phyloP scores from a whole-genome alignment of 225 moss, liverwort and hornwort genomes.

The Rhytidiadelphus loreus region DNA sequence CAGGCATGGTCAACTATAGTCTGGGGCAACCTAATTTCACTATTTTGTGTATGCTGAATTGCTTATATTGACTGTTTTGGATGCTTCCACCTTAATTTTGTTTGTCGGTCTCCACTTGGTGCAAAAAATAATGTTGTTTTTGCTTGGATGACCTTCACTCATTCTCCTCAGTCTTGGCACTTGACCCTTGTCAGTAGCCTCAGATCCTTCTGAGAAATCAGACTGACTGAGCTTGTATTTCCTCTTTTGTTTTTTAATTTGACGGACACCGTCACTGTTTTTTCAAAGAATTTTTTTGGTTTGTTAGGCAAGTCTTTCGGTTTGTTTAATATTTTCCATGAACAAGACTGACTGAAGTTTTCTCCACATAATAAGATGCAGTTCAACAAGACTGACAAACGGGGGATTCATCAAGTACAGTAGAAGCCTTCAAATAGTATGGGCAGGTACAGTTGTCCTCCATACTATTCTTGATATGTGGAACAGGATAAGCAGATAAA shows the following conservation, averaged over 20 bases:
- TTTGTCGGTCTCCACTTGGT: background rate
- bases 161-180: background rate
- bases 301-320: background rate
- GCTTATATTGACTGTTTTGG: no score
- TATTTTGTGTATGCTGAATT: no score
- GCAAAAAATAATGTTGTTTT: background rate
- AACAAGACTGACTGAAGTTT: background rate
- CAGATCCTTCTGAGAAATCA: background rate
- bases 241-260: background rate
- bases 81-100: no score
- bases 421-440: background rate
- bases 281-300: background rate
- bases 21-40: no score
- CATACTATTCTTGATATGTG: background rate
- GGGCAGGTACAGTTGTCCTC: background rate
- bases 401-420: background rate
- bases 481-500: background rate
- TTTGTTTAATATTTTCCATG: background rate
- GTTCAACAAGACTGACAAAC: background rate
- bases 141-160: background rate
- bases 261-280: background rate
- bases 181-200: background rate
- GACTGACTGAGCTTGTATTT: background rate
- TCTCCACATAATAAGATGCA: background rate
- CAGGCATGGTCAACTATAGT: no score